These are phyloP conservation scores for Coemansia sp. DNA, from an alignment of 192 early-diverging fungal genomes.

Conservation along the genomic window DNA sequence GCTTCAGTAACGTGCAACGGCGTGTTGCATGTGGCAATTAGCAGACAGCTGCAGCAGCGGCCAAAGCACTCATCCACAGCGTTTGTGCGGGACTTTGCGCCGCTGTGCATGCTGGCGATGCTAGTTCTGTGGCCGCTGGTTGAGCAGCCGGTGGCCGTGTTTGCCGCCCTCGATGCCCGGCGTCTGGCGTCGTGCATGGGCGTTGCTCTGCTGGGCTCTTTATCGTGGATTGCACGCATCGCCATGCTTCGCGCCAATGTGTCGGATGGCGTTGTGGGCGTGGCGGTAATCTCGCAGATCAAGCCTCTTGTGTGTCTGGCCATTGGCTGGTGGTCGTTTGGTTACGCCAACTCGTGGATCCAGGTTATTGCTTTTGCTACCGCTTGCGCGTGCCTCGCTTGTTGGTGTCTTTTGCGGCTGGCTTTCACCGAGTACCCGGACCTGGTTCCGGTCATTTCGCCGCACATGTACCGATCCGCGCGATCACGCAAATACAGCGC, in stretches of 20 bases:
- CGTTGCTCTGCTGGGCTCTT: slow-evolving; percentile 25
- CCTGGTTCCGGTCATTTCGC: not conserved
- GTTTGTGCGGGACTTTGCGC: slow-evolving; percentile 36
- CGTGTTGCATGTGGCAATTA: slow-evolving; percentile 11
- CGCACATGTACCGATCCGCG: not conserved
- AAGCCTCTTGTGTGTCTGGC: slow-evolving; percentile 25
- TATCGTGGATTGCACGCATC: slow-evolving; percentile 15
- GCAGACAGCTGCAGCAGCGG: slow-evolving; percentile 8
- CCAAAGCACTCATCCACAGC: slow-evolving; percentile 17
- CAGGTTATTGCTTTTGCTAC: slow-evolving; percentile 25
- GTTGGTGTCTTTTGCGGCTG: slow-evolving; percentile 8
- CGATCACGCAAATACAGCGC: slow-evolving; percentile 4
- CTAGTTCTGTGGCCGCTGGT: slow-evolving; percentile 42
- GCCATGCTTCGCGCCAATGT: slow-evolving; percentile 21
- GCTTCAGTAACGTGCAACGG: slow-evolving; percentile 13
- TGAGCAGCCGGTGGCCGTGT: slow-evolving; percentile 20
- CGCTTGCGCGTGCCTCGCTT: not conserved
- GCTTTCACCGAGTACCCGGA: not conserved
- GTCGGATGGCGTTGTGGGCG: slow-evolving; percentile 28
- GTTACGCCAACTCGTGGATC: slow-evolving; percentile 14
- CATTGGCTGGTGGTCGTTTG: slow-evolving; percentile 49
- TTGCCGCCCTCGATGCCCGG: slow-evolving; percentile 13
- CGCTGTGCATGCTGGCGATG: slow-evolving; percentile 30
- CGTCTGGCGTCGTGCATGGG: slow-evolving; percentile 12
- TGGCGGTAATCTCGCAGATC: slow-evolving; percentile 20